Percentiles rank a stretch among this genome's conserved stretches.
Conservation (phyloP, 495 filamentous ascomycete species). For the Aspergillus haitiensis region DNA sequence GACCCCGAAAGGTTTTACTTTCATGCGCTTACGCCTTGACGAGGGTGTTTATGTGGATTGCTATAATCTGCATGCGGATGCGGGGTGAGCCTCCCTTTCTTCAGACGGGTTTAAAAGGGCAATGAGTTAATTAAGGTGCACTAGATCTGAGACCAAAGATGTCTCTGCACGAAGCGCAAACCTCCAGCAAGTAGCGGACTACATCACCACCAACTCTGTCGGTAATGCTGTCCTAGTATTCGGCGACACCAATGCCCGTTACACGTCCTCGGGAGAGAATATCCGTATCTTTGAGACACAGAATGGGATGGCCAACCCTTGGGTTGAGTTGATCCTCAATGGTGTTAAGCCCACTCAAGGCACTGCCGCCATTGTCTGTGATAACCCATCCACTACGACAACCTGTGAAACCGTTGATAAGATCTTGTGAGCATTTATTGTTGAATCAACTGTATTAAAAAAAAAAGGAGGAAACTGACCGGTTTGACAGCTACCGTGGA, state of each 20-base stretch:
- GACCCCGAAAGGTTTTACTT: slow-evolving; percentile 65
- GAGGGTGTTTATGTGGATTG: slow-evolving; percentile 55
- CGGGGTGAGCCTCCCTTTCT: slow-evolving; percentile 38
- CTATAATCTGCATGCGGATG: slow-evolving; percentile 65
- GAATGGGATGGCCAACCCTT: slow-evolving; percentile 50
- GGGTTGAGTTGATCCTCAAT: slow-evolving; percentile 49
- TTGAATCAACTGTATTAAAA: neutral
- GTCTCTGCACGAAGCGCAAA: slow-evolving; percentile 52
- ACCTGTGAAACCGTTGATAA: slow-evolving; percentile 65
- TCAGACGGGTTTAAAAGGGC: neutral
- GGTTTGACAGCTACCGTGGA: slow-evolving; percentile 42
- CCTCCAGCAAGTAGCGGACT: slow-evolving; percentile 54
- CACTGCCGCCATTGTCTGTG: slow-evolving; percentile 40
- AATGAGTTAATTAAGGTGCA: no score
- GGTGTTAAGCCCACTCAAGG: slow-evolving; percentile 48
- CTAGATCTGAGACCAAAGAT: slow-evolving; percentile 44
- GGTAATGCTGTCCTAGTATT: slow-evolving; percentile 61
- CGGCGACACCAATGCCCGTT: slow-evolving; percentile 61
- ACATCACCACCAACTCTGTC: slow-evolving; percentile 50
- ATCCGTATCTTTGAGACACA: slow-evolving; percentile 47
- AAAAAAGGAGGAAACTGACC: neutral
- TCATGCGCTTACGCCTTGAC: slow-evolving; percentile 53
- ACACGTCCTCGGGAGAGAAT: slow-evolving; percentile 53
- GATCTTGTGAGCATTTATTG: slow-evolving; percentile 38
- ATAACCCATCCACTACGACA: slow-evolving; percentile 47